A percentile compares a stretch with the other conserved stretches of the same genome.
phyloP scores from a whole-genome alignment of 768 basidiomycete genomes.

The Leccinellum rugosiceps region DNA sequence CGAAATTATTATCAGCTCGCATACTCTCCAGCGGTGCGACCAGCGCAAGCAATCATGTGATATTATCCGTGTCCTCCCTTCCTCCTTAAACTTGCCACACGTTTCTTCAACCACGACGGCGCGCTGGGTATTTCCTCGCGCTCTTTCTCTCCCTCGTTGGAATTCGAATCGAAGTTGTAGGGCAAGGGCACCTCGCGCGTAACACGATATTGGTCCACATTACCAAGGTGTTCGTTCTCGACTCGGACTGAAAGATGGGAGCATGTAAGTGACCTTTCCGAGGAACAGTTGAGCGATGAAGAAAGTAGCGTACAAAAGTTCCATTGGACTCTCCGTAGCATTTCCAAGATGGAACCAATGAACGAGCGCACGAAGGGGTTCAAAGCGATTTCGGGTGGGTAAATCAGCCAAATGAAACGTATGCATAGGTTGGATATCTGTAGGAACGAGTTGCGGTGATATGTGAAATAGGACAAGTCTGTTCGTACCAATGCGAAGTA shows the following conservation, averaged over 20 bases:
- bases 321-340: conserved; percentile 83
- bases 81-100: not conserved
- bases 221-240: conserved; percentile 92
- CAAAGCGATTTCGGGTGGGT: conserved; percentile 48
- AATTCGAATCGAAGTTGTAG: conserved; percentile 48
- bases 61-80: conserved; percentile 3
- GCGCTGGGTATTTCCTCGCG: conserved; percentile 27
- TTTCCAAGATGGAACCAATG: conserved; percentile 67
- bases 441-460: not conserved
- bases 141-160: conserved; percentile 47
- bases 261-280: not conserved
- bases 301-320: conserved; percentile 66
- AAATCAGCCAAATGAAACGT: conserved; percentile 81
- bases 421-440: conserved; percentile 71
- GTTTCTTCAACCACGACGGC: not conserved
- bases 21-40: not conserved
- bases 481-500: conserved; percentile 70
- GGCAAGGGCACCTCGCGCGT: conserved; percentile 85
- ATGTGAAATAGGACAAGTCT: not conserved
- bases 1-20: not conserved
- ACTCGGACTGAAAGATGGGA: conserved; percentile 52
- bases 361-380: conserved; percentile 58
- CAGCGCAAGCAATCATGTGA: not conserved
- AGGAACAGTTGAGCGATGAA: conserved; percentile 1
- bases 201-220: conserved; percentile 91